Conservation (phyloP, 23 red algal species). For the Gracilaria domingensis region DNA sequence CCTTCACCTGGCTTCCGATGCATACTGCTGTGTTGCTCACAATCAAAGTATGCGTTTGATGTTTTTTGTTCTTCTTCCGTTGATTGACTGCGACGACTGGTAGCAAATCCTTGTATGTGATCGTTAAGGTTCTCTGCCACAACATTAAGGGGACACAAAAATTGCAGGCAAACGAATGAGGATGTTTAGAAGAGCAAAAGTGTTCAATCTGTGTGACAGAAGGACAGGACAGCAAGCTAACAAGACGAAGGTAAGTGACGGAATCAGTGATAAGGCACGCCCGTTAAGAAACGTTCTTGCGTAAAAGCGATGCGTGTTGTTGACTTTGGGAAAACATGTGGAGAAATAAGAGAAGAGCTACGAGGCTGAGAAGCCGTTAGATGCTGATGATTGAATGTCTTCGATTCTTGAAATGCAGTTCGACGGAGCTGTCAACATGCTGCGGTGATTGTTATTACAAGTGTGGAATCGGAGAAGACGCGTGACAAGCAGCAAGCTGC, state of each 20-base stretch:
- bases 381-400: not conserved
- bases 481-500: not conserved
- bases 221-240: not conserved
- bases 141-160: not conserved
- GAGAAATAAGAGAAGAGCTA: not conserved
- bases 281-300: not conserved
- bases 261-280: not conserved
- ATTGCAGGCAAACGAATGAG: not conserved
- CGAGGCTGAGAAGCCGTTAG: not conserved
- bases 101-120: not conserved
- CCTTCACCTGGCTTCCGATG: not conserved
- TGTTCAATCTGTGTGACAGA: not conserved
- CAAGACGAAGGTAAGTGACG: not conserved
- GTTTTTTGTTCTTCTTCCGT: not conserved
- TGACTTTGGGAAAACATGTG: not conserved
- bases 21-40: not conserved
- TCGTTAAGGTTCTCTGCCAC: not conserved
- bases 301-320: not conserved
- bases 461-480: not conserved
- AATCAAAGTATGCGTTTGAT: too few species aligned
- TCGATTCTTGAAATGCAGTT: not conserved
- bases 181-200: not conserved
- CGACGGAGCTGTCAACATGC: not conserved
- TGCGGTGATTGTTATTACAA: not conserved
- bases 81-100: not conserved